Percentiles rank a stretch among this genome's conserved stretches.
Evolutionary conservation across 805 yeast genomes (phyloP).

Genomic region (Teunomyces barrocoloradensis): DNA sequence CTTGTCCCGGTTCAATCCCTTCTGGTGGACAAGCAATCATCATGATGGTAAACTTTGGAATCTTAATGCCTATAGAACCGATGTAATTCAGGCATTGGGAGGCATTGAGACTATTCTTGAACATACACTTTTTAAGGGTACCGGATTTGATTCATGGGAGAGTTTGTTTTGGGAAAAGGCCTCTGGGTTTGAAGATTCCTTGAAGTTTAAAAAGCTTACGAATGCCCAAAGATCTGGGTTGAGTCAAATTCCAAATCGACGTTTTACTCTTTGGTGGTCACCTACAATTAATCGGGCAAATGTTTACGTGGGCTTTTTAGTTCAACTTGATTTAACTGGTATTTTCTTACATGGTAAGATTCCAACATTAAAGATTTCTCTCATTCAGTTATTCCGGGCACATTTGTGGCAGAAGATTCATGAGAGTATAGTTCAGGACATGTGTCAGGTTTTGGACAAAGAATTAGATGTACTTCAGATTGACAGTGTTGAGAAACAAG

Average conservation of each 20-base stretch:
- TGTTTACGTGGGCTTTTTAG: conserved; percentile 95
- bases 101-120: conserved; percentile 95
- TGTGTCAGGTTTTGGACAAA: conserved; percentile 87
- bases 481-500: conserved; percentile 82
- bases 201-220: conserved; percentile 91
- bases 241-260: conserved; percentile 94
- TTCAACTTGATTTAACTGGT: conserved; percentile 94
- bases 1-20: conserved; percentile 73
- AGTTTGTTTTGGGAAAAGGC: conserved; percentile 98
- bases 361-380: conserved; percentile 92
- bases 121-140: conserved; percentile 92
- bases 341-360: conserved; percentile 96
- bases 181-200: conserved; percentile 93
- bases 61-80: conserved; percentile 86
- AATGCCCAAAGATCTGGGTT: conserved; percentile 97
- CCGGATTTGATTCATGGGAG: conserved; percentile 98
- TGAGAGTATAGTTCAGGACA: conserved; percentile 88
- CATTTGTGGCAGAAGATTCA: conserved; percentile 99
- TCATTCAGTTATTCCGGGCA: conserved; percentile 94
- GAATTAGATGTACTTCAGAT: conserved; percentile 81
- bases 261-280: conserved; percentile 99
- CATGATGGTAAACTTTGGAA: conserved; percentile 98
- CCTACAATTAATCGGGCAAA: conserved; percentile 98
- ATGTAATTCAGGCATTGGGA: conserved; percentile 95
- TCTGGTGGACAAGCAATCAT: conserved; percentile 93